Evolutionary conservation across 139 green algal species (phyloP).

Genomic region (Ettlia oleoabundans): DNA sequence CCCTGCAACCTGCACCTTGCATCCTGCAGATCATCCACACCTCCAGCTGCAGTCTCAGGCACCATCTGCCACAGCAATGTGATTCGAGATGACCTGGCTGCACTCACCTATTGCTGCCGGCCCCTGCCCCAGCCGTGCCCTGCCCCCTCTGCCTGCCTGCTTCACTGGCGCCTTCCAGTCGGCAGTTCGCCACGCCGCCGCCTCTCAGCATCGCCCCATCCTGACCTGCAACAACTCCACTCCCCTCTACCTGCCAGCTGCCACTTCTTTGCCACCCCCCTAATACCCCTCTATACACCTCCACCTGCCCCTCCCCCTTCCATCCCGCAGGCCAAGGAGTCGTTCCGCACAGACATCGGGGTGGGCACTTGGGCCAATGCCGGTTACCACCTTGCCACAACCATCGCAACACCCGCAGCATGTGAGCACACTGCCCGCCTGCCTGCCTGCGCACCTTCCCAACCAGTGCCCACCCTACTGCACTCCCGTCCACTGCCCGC

Average conservation of each 20-base stretch:
- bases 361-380: conserved; percentile 45
- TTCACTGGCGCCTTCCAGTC: no score
- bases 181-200: not conserved
- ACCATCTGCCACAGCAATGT: no score
- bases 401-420: conserved; percentile 55
- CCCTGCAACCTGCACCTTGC: not conserved
- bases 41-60: no score
- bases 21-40: no score
- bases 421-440: conserved; percentile 14
- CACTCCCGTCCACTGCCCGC: no score
- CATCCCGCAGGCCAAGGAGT: conserved; percentile 5
- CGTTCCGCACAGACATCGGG: conserved; percentile 24
- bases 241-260: not conserved
- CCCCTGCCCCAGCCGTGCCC: no score
- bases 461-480: no score
- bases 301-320: not conserved
- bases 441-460: no score
- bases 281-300: not conserved
- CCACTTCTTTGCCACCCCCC: not conserved
- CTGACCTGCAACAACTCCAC: no score
- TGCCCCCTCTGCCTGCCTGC: no score
- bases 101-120: no score
- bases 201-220: not conserved
- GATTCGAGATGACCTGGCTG: no score
- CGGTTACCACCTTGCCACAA: conserved; percentile 52